Evolutionary conservation across 345 rosid genomes (phyloP), one percentile per base, ranked within the genome.

Genomic region (Eucalyptus tenuipes): DNA sequence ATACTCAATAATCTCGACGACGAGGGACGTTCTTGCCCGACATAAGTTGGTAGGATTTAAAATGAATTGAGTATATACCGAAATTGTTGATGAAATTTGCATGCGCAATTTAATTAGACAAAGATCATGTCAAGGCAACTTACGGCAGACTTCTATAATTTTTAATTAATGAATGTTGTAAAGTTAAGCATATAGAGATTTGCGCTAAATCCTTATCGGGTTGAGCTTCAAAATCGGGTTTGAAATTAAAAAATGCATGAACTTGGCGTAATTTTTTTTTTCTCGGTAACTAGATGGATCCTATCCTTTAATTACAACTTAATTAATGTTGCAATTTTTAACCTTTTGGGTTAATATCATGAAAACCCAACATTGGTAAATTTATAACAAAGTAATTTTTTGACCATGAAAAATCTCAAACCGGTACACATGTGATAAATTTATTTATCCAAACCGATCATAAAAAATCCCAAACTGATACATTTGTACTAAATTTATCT

Each of bases 391-490:
- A 52, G 1, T 52, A 8, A 52, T 3, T 20, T 52, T 52, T 20
- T 52, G 2, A 20, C 0, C 0, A 52, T 52, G 57, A 52, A 20
- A 52, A 52, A 20, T 3, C 0, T 1, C 0, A 7, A 52, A 20
- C 0, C 2, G 1, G 0, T 52, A 18, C 9, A 52, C 2, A 18
- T 7, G 0, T 50, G 4, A 52, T 0, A 17, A 52, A 52, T 52
- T 18, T 52, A 52, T 0, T 0, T 52, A 52, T 0, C 0, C 0
- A 0, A 7, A 52, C 0, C 3, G 0, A 52, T 52, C 0, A 18
- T 18, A 52, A 52, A 52, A 52, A 52, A 52, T 52, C 10, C 0
- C 0, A 52, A 18, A 52, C 0, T 7, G 2, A 7, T 52, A 7
- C 0, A 52, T 52, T 52, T 52, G 1, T 52, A 18, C 3, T 18